Conservation (phyloP, 1,139 yeast genomes). For the Protomyces gravidus region DNA sequence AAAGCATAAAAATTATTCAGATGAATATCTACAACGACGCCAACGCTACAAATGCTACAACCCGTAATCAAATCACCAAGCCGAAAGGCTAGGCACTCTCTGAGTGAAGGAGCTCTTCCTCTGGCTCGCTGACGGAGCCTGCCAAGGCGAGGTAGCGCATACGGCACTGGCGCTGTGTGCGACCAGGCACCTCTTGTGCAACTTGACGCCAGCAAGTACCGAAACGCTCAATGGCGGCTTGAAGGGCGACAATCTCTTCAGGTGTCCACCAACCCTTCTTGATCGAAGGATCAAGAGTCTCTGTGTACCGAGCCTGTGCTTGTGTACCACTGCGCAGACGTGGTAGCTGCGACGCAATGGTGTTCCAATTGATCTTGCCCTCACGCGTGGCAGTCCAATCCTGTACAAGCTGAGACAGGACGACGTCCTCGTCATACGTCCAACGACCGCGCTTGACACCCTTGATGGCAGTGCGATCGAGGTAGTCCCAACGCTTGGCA, state of each 20-base stretch:
- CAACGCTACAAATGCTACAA: background rate
- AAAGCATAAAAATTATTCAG: background rate
- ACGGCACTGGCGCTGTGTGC: constrained; percentile 14
- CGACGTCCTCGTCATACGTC: constrained; percentile 5
- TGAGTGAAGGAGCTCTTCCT: background rate
- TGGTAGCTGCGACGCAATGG: constrained; percentile 7
- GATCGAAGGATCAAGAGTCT: constrained; percentile 77
- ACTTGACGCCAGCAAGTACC: constrained; percentile 74
- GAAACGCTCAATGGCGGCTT: constrained; percentile 58
- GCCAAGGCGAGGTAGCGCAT: constrained; percentile 1
- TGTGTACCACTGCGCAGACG: constrained; percentile 75
- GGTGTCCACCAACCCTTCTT: constrained; percentile 76
- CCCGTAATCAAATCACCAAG: background rate
- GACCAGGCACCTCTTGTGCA: constrained; percentile 2
- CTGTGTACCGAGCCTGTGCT: constrained; percentile 85
- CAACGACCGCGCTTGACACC: constrained; percentile 13
- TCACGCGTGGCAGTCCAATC: constrained; percentile 1
- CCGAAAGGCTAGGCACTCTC: background rate
- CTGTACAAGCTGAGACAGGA: background rate
- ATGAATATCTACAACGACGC: background rate
- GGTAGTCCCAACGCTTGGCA: constrained; percentile 11
- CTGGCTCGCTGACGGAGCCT: background rate
- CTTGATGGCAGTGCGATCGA: constrained; percentile 1
- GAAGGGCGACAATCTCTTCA: constrained; percentile 68
- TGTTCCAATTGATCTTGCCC: constrained; percentile 4